Evolutionary conservation across 1,139 yeast species (phyloP), one percentile per base, ranked within the genome.

Genomic region (Blastobotrys aristatus): DNA sequence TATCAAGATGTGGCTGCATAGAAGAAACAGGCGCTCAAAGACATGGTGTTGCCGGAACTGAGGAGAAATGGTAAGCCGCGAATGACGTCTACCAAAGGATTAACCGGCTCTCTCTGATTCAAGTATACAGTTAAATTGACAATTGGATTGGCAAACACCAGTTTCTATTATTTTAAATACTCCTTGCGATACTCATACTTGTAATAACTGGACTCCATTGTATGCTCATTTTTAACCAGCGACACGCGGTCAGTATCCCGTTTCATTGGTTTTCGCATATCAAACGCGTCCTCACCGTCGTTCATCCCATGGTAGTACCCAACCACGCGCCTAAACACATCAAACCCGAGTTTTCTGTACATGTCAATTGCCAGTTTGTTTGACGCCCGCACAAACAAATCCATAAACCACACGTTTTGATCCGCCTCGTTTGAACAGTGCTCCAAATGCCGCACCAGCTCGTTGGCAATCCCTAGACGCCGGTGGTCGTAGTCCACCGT

Each of bases 381-480:
- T 32, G 92, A 84, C 29, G 92, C 88, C 59, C 89, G 83, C 32
- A 92, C 98, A 65, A 88, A 92, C 47, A 92, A 74, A 63, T 92
- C 99, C 57, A 90, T 80, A 63, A 92, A 92, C 59, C 84, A 80
- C 4, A 94, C 84, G 39, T 77, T 73, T 21, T 73, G 75, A 4
- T 64, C 60, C 1, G 52, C 46, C 16, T 78, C 76, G 54, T 82
- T 84, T 1, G 95, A 84, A 45, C 84, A 75, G 44, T 78, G 74
- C 58, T 84, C 92, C 39, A 94, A 69, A 53, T 86, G 79, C 37
- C 76, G 71, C 61, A 96, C 90, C 48, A 90, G 72, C 51, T 76
- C 76, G 49, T 65, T 61, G 0, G 97, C 98, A 43, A 90, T 70
- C 1, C 96, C 95, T 18, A 92, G 74, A 51, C 98, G 71, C 50